Percentiles rank a stretch among this genome's conserved stretches.
These are phyloP conservation scores for Dictyostelium citrinum DNA, from an alignment of 78 protist genomes.

Conservation along the genomic window DNA sequence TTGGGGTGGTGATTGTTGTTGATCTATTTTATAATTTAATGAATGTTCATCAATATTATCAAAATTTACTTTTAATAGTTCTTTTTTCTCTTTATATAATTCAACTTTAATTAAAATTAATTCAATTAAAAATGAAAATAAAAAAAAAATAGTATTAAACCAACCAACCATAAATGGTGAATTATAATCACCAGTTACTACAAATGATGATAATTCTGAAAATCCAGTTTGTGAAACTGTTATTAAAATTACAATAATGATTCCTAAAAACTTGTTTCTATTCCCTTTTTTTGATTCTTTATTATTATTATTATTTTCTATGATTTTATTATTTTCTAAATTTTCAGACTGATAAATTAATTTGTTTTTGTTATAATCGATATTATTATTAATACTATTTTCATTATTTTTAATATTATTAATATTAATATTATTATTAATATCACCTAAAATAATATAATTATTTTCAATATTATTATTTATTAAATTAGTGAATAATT, in stretches of 20 bases:
- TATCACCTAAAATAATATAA: no score
- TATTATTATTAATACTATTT: no score
- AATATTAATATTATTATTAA: no score
- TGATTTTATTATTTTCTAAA: no score
- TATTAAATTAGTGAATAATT: no score
- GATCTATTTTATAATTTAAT: no score
- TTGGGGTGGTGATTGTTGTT: not conserved
- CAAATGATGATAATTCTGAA: not conserved
- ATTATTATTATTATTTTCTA: no score
- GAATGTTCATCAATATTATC: not conserved
- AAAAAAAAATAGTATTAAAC: not conserved
- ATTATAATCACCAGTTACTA: not conserved
- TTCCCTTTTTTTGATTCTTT: not conserved
- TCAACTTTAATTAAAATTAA: not conserved
- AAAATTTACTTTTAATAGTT: not conserved
- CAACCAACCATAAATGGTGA: not conserved
- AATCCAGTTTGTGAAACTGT: not conserved
- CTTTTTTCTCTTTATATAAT: not conserved
- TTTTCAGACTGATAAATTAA: no score
- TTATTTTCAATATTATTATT: no score
- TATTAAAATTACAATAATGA: not conserved
- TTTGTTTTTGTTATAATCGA: no score
- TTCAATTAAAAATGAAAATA: constrained; percentile 2
- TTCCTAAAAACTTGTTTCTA: not conserved
- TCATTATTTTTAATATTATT: no score